These are phyloP conservation scores for Selaginella moellendorffii DNA, from an alignment of 75 land plant genomes.

Conservation along the genomic window DNA sequence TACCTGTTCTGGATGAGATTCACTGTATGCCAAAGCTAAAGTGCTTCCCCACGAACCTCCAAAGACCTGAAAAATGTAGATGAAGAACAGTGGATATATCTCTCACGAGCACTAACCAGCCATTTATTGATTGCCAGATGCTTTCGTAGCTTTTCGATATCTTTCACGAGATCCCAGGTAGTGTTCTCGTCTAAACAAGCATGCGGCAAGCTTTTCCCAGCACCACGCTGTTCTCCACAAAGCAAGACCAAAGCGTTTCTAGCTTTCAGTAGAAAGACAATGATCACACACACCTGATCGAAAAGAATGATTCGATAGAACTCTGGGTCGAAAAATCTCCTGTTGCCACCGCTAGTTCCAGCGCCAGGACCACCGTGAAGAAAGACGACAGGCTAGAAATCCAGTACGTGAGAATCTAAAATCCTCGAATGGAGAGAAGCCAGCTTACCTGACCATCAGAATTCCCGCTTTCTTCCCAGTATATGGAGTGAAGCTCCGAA, in stretches of 20 bases:
- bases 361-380: conserved; percentile 97
- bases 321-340: conserved; percentile 81
- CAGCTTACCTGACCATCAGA: conserved; percentile 34
- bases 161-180: conserved; percentile 36
- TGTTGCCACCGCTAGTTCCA: conserved; percentile 57
- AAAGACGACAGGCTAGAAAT: conserved; percentile 68
- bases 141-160: conserved; percentile 29
- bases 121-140: conserved; percentile 33
- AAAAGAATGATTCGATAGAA: conserved; percentile 71
- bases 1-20: conserved; percentile 25
- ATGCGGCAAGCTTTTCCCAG: conserved; percentile 39
- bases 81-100: background rate
- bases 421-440: conserved; percentile 1
- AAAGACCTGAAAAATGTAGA: conserved; percentile 32
- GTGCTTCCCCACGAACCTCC: conserved; percentile 47
- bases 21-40: conserved; percentile 32
- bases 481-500: conserved; percentile 69
- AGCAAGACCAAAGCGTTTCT: background rate
- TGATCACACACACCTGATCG: conserved; percentile 90
- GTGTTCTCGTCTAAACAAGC: conserved; percentile 38
- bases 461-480: conserved; percentile 91
- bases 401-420: background rate
- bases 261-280: too few species aligned
- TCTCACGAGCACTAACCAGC: conserved; percentile 27
- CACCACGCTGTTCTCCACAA: conserved; percentile 23